These are phyloP conservation scores for Glarea lozoyensis DNA, from an alignment of 495 filamentous ascomycete genomes.

Conservation along the genomic window DNA sequence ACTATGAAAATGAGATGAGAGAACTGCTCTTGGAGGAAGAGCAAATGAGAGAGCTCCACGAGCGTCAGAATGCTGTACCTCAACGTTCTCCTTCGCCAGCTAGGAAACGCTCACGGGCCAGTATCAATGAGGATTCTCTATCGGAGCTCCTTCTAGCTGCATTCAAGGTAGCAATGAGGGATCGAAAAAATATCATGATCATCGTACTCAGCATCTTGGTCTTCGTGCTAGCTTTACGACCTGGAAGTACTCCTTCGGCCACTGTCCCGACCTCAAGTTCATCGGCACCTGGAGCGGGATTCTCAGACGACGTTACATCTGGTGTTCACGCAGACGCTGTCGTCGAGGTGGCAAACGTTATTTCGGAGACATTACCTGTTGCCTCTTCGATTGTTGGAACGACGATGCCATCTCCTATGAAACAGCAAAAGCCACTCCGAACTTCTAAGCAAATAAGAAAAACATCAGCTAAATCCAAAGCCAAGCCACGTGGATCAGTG, in stretches of 20 bases:
- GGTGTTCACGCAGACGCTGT: too few relatives aligned
- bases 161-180: constrained; percentile 53
- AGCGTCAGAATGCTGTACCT: constrained; percentile 17
- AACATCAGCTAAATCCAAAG: too few relatives aligned
- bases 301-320: too few relatives aligned
- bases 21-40: constrained; percentile 38
- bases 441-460: too few relatives aligned
- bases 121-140: constrained; percentile 32
- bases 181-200: constrained; percentile 65
- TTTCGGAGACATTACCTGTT: too few relatives aligned
- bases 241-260: not conserved
- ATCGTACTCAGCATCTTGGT: constrained; percentile 51
- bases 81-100: constrained; percentile 20
- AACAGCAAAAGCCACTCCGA: too few relatives aligned
- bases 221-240: constrained; percentile 34
- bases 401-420: too few relatives aligned
- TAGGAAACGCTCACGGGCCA: constrained; percentile 9
- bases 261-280: too few relatives aligned
- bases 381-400: too few relatives aligned
- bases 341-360: too few relatives aligned
- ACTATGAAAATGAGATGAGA: constrained; percentile 2
- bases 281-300: too few relatives aligned
- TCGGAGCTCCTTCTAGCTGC: constrained; percentile 59
- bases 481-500: too few relatives aligned
- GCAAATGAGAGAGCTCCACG: constrained; percentile 43